phyloP scores from a whole-genome alignment of 1,284 basidiomycete genomes.

The Leccinum fuscescens region DNA sequence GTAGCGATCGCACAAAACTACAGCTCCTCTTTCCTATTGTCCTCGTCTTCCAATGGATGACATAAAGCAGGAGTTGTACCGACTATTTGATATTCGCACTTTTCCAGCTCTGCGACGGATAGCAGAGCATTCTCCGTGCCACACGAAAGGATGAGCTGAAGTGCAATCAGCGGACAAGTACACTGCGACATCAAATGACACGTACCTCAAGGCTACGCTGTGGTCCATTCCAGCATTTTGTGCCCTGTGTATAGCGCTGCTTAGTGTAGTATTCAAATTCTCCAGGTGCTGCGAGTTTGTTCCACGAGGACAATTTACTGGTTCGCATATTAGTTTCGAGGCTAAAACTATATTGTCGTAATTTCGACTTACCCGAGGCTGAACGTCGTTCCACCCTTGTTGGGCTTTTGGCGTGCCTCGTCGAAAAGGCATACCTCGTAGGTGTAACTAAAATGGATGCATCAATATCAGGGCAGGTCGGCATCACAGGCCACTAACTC shows the following conservation, averaged over 20 bases:
- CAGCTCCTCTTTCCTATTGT: slow-evolving; percentile 50
- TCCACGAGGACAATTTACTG: slow-evolving; percentile 80
- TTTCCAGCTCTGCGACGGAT: slow-evolving; percentile 88
- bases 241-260: slow-evolving; percentile 80
- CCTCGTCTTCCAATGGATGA: slow-evolving; percentile 53
- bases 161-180: slow-evolving; percentile 2
- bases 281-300: slow-evolving; percentile 57
- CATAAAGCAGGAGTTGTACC: slow-evolving; percentile 90
- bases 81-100: slow-evolving; percentile 93
- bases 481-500: slow-evolving; percentile 59
- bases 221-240: slow-evolving; percentile 97
- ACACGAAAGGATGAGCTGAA: slow-evolving; percentile 77
- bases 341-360: background rate
- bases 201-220: slow-evolving; percentile 73
- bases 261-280: slow-evolving; percentile 75
- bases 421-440: slow-evolving; percentile 97
- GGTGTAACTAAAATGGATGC: slow-evolving; percentile 63
- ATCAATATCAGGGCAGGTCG: slow-evolving; percentile 8
- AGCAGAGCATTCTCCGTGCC: slow-evolving; percentile 85
- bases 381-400: slow-evolving; percentile 76
- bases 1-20: slow-evolving; percentile 28
- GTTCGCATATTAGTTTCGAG: slow-evolving; percentile 3
- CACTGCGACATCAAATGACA: background rate
- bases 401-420: slow-evolving; percentile 85
- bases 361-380: slow-evolving; percentile 73